Conservation (phyloP, 306 rosid species). For the Mimosa bimucronata region DNA sequence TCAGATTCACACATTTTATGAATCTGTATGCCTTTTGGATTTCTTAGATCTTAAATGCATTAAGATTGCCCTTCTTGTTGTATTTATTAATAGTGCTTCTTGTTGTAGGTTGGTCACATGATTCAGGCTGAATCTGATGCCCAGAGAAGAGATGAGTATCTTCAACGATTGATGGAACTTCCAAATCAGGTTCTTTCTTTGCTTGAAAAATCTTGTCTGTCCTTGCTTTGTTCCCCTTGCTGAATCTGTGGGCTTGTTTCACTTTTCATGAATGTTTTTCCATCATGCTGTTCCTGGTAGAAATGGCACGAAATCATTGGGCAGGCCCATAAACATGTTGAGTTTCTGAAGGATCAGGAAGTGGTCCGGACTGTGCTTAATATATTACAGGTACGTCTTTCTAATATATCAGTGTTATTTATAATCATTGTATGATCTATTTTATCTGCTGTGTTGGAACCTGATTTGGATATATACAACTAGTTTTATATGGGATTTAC, state of each 20-base stretch:
- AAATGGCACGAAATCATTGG: constrained; percentile 96
- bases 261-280: not conserved
- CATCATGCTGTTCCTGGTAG: constrained; percentile 46
- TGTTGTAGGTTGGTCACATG: constrained; percentile 85
- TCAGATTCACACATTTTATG: constrained; percentile 94
- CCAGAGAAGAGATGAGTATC: constrained; percentile 88
- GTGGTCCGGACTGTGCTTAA: constrained; percentile 91
- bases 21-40: constrained; percentile 66
- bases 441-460: not conserved
- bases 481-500: not conserved
- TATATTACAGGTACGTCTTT: constrained; percentile 75
- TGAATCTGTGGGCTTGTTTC: constrained; percentile 3
- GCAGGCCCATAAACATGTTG: constrained; percentile 89
- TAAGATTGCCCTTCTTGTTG: not conserved
- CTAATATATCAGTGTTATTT: not conserved
- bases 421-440: constrained; percentile 6
- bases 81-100: not conserved
- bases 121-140: constrained; percentile 93
- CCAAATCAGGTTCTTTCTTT: constrained; percentile 78
- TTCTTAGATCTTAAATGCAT: not conserved
- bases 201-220: constrained; percentile 14
- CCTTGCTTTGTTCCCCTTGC: not conserved
- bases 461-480: not conserved
- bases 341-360: constrained; percentile 84
- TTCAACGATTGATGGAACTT: constrained; percentile 87